phyloP scores from a whole-genome alignment of 176 grass and related monocot genomes.

The Otatea glauca region DNA sequence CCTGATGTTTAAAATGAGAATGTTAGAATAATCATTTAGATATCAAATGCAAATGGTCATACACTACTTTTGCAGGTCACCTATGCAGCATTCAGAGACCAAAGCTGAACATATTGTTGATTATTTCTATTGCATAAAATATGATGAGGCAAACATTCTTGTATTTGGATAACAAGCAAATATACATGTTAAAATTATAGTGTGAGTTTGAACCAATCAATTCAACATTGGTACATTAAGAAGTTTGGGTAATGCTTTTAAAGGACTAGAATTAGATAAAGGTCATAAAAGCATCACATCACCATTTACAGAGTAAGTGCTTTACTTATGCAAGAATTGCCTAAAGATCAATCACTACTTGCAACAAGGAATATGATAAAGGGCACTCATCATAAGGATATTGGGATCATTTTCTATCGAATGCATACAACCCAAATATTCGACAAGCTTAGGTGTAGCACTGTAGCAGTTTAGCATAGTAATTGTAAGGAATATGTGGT shows the following conservation, averaged over 20 bases:
- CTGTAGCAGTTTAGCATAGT: not conserved
- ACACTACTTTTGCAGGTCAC: not conserved
- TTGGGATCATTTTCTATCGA: not conserved
- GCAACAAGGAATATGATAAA: not conserved
- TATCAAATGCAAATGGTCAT: constrained; percentile 28
- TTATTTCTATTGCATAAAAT: constrained; percentile 3
- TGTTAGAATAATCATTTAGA: constrained; percentile 6
- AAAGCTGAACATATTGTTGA: not conserved
- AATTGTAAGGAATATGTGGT: not conserved
- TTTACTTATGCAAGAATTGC: not conserved
- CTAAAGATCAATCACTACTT: constrained; percentile 8
- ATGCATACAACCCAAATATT: not conserved
- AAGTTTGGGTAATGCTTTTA: not conserved
- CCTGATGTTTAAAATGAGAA: constrained; percentile 45
- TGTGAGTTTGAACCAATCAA: not conserved
- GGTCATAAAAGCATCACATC: not conserved
- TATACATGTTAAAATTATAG: not conserved
- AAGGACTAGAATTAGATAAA: not conserved
- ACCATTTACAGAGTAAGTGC: constrained; percentile 10
- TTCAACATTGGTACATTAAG: not conserved
- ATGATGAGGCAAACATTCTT: not conserved
- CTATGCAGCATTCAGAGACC: not conserved
- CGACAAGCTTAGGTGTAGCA: not conserved
- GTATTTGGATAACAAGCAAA: not conserved
- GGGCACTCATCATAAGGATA: not conserved